A percentile compares a stretch with the other conserved stretches of the same genome.
Conservation (phyloP, 1,284 basidiomycete species). For the Ustilago trichophora region DNA sequence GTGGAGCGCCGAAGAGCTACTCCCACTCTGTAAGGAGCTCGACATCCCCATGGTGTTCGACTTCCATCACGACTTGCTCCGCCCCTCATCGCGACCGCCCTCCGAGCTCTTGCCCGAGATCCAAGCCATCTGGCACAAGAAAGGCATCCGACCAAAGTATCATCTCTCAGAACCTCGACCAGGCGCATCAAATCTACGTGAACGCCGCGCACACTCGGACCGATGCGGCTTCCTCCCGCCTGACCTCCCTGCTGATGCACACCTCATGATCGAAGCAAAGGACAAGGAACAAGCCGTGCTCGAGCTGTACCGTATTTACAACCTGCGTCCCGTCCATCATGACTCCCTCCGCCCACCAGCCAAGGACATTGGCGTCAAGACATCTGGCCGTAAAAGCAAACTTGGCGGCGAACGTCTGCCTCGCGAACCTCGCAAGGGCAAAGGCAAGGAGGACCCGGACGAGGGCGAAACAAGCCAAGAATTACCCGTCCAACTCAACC, state of each 20-base stretch:
- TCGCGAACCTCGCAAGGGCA: slow-evolving; percentile 34
- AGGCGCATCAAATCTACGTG: slow-evolving; percentile 62
- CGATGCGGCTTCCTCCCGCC: slow-evolving; percentile 76
- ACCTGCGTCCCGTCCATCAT: slow-evolving; percentile 74
- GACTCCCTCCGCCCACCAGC: slow-evolving; percentile 70
- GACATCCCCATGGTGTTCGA: slow-evolving; percentile 74
- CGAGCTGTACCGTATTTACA: slow-evolving; percentile 81
- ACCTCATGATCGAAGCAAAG: slow-evolving; percentile 93
- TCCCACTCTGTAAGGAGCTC: slow-evolving; percentile 83
- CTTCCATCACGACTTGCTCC: slow-evolving; percentile 66
- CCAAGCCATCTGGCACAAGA: slow-evolving; percentile 77
- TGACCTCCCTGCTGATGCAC: slow-evolving; percentile 69
- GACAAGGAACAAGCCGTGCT: slow-evolving; percentile 93
- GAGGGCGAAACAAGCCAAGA: slow-evolving; percentile 33
- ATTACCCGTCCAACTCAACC: slow-evolving; percentile 12
- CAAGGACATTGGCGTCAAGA: slow-evolving; percentile 68
- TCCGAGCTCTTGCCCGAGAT: slow-evolving; percentile 76
- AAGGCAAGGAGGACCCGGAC: slow-evolving; percentile 59
- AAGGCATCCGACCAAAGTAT: slow-evolving; percentile 83
- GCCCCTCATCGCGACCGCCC: slow-evolving; percentile 51
- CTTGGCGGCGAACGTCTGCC: slow-evolving; percentile 46
- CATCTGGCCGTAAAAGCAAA: slow-evolving; percentile 66
- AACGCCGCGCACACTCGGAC: slow-evolving; percentile 84
- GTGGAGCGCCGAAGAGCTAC: slow-evolving; percentile 84
- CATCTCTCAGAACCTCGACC: slow-evolving; percentile 77